These are phyloP conservation scores for Fragaria iinumae DNA, from an alignment of 306 rosid species.

Conservation along the genomic window DNA sequence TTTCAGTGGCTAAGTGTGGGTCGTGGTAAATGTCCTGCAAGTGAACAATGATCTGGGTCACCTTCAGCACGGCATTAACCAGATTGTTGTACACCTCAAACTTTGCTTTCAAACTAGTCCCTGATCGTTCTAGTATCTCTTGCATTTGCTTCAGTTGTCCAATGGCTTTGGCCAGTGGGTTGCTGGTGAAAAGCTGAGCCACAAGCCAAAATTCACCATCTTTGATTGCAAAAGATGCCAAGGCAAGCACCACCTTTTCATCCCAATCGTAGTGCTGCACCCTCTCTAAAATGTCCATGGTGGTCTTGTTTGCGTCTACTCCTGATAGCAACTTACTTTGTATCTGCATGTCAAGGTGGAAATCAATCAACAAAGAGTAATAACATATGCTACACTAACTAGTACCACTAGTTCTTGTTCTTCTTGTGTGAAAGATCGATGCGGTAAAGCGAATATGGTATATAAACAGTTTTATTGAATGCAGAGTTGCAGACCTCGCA, in stretches of 20 bases:
- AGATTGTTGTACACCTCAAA: constrained; percentile 42
- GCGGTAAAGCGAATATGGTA: background rate
- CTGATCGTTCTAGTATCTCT: constrained; percentile 38
- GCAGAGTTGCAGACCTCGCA: constrained; percentile 42
- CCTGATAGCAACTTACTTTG: constrained; percentile 40
- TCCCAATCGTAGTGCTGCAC: constrained; percentile 66
- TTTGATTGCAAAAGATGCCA: constrained; percentile 54
- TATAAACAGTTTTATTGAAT: background rate
- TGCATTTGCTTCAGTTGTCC: constrained; percentile 54
- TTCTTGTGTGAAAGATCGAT: background rate
- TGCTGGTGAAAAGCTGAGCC: constrained; percentile 38
- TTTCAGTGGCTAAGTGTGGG: constrained; percentile 37
- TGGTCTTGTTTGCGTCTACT: constrained; percentile 52
- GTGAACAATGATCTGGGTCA: constrained; percentile 46
- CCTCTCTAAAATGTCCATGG: constrained; percentile 46
- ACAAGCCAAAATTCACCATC: constrained; percentile 60
- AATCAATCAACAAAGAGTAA: background rate
- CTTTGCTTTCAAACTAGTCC: constrained; percentile 36
- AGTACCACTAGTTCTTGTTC: background rate
- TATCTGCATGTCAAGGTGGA: constrained; percentile 33
- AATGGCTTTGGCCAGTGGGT: constrained; percentile 52
- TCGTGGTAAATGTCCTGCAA: constrained; percentile 44
- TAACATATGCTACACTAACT: background rate
- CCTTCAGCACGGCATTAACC: constrained; percentile 42
- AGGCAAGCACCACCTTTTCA: constrained; percentile 58